Conservation (phyloP, 768 basidiomycete species). For the Candolleomyces efflorescens region DNA sequence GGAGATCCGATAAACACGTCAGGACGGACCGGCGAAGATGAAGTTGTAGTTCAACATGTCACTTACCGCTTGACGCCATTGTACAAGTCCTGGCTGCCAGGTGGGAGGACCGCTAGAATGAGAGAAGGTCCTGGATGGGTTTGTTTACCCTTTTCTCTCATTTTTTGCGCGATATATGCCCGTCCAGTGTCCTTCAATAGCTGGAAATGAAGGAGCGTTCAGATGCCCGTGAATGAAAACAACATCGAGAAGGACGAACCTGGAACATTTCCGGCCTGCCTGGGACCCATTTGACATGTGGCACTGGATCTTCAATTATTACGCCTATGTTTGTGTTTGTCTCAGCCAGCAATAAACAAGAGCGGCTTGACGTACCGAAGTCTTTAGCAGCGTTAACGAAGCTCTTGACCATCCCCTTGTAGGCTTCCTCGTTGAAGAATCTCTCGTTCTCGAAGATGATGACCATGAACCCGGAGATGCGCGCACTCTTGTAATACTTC, state of each 20-base stretch:
- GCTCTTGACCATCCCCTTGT: constrained; percentile 51
- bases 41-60: constrained; percentile 41
- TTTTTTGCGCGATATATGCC: constrained; percentile 36
- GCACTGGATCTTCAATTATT: neutral
- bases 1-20: constrained; percentile 28
- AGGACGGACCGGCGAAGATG: neutral
- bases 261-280: neutral
- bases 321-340: neutral
- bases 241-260: neutral
- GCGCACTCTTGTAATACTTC: constrained; percentile 54
- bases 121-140: constrained; percentile 39
- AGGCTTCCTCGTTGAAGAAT: constrained; percentile 49
- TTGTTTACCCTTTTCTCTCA: constrained; percentile 13
- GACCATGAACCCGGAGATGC: constrained; percentile 57
- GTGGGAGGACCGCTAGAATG: constrained; percentile 68
- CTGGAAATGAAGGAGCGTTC: constrained; percentile 6
- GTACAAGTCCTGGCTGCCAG: constrained; percentile 70
- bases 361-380: constrained; percentile 43
- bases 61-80: constrained; percentile 82
- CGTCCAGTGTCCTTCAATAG: constrained; percentile 50
- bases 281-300: neutral
- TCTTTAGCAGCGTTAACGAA: constrained; percentile 44
- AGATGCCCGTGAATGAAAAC: neutral
- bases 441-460: constrained; percentile 60
- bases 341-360: constrained; percentile 25